These are phyloP conservation scores for Curvularia verruculosa DNA, from an alignment of 2,329 filamentous ascomycete genomes.

Conservation along the genomic window DNA sequence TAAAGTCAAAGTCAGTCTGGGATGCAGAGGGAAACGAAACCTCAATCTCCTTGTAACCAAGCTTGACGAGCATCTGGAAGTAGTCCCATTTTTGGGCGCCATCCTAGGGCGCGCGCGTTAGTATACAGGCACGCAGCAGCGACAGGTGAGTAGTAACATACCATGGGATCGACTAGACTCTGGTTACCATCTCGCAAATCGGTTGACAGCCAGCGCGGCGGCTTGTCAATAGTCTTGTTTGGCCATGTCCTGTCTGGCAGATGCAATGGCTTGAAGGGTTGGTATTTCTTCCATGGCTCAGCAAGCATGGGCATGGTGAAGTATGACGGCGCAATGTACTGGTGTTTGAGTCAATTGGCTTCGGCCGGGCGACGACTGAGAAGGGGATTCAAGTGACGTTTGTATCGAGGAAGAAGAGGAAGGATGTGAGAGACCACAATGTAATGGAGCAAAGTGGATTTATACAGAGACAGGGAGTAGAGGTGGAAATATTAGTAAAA, in stretches of 20 bases:
- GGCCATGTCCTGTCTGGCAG: constrained; percentile 82
- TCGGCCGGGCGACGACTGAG: neutral
- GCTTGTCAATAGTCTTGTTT: constrained; percentile 77
- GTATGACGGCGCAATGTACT: neutral
- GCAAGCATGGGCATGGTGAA: constrained; percentile 63
- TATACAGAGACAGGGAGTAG: neutral
- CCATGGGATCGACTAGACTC: constrained; percentile 91
- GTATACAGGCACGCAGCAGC: neutral
- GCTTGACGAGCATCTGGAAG: constrained; percentile 90
- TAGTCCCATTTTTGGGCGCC: constrained; percentile 94
- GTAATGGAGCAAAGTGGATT: neutral
- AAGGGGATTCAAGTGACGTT: neutral
- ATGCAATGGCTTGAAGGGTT: constrained; percentile 68
- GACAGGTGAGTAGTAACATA: constrained; percentile 49
- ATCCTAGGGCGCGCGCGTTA: constrained; percentile 61
- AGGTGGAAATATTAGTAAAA: constrained; percentile 11
- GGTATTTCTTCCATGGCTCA: constrained; percentile 79
- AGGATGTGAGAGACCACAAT: neutral
- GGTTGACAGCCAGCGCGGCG: constrained; percentile 88
- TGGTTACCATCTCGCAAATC: constrained; percentile 94
- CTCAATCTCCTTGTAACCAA: constrained; percentile 98
- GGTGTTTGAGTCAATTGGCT: neutral
- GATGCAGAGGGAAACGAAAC: constrained; percentile 94
- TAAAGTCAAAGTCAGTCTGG: constrained; percentile 96
- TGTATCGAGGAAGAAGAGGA: too few relatives aligned